These are phyloP conservation scores for Chaetomium tenue DNA, from an alignment of 495 filamentous ascomycete species.

Conservation along the genomic window DNA sequence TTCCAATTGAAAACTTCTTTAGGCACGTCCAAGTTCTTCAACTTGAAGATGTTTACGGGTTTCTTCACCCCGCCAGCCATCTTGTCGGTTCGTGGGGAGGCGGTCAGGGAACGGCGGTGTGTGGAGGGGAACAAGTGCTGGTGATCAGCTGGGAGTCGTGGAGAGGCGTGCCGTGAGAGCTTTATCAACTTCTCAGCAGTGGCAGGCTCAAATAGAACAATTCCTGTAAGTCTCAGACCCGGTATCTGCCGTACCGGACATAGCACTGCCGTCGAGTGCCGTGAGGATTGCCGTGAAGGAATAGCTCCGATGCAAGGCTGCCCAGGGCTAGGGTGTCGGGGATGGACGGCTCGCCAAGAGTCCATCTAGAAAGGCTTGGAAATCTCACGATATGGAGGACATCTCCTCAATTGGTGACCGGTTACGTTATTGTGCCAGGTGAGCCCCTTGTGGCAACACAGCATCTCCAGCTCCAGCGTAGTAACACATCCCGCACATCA, in stretches of 20 bases:
- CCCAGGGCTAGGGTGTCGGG: not conserved
- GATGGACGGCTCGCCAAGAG: not conserved
- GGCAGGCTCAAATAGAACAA: not conserved
- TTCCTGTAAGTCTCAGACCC: not conserved
- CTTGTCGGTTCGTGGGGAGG: slow-evolving; percentile 20
- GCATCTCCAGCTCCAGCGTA: not conserved
- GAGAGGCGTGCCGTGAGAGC: not conserved
- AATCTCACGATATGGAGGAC: not conserved
- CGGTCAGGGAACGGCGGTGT: not conserved
- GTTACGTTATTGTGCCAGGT: not conserved
- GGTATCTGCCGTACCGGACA: not conserved
- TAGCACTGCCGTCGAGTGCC: not conserved
- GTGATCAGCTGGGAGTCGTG: not conserved
- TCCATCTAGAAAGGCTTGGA: not conserved
- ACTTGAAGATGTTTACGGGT: slow-evolving; percentile 64
- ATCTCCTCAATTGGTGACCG: not conserved
- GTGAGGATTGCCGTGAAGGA: not conserved
- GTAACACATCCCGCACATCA: not conserved
- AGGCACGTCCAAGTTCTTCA: slow-evolving; percentile 55
- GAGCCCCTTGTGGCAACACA: not conserved
- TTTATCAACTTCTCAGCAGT: not conserved
- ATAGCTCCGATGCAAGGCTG: not conserved
- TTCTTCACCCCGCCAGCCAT: slow-evolving; percentile 65
- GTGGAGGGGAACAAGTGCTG: not conserved
- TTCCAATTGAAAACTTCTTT: slow-evolving; percentile 62